Percentiles rank a stretch among this genome's conserved stretches.
phyloP scores from a whole-genome alignment of 169 alveolate genomes.

The Plasmodium berghei region DNA sequence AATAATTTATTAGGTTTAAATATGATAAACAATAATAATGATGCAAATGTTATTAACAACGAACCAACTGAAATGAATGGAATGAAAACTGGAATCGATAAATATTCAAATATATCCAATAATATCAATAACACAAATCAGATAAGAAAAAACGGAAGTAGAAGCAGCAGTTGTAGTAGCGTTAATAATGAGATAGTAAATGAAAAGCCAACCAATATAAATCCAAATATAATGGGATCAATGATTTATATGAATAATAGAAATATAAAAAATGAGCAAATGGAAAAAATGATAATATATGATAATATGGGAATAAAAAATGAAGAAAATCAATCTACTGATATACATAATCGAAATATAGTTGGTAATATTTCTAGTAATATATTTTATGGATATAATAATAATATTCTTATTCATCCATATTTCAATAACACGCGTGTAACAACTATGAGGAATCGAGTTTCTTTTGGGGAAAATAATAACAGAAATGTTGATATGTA shows the following conservation, averaged over 20 bases:
- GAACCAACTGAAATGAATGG: not conserved
- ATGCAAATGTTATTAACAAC: not conserved
- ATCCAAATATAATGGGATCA: not conserved
- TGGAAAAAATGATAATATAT: constrained; percentile 31
- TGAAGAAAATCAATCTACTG: not conserved
- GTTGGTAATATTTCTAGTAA: too few relatives aligned
- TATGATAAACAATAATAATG: not conserved
- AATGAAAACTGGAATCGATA: constrained; percentile 5
- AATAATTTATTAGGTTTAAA: constrained; percentile 12
- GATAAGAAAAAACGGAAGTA: not conserved
- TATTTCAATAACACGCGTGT: too few relatives aligned
- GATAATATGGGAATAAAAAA: constrained; percentile 17
- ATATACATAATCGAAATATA: not conserved
- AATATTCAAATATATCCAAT: constrained; percentile 2
- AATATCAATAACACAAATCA: not conserved
- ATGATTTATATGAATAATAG: constrained; percentile 38
- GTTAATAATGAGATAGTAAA: too few relatives aligned
- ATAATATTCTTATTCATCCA: too few relatives aligned
- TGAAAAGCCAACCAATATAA: too few relatives aligned
- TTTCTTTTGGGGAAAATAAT: too few relatives aligned
- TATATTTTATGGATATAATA: too few relatives aligned
- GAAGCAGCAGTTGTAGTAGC: not conserved
- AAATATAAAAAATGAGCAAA: constrained; percentile 40
- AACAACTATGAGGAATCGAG: too few relatives aligned
- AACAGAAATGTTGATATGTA: too few relatives aligned